These are phyloP conservation scores for peach (Prunus persica) DNA, from an alignment of 306 rosid species.

Conservation along the genomic window DNA sequence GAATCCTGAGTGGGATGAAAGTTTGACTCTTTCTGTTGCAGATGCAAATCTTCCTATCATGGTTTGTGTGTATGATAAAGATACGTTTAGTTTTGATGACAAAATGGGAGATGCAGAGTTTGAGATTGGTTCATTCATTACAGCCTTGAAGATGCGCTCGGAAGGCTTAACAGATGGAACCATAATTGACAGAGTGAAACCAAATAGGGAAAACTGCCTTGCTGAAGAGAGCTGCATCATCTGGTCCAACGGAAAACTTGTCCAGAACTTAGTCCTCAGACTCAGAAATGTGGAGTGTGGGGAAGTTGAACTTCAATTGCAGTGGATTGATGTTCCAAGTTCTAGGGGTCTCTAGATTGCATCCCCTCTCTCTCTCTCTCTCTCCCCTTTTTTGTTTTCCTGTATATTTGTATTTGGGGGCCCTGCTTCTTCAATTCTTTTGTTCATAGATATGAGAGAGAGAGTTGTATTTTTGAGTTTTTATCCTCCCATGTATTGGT, in stretches of 20 bases:
- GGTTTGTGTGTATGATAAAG: slow-evolving; percentile 72
- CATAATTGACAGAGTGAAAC: slow-evolving; percentile 44
- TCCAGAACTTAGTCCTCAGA: slow-evolving; percentile 65
- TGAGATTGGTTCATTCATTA: slow-evolving; percentile 40
- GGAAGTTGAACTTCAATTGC: slow-evolving; percentile 68
- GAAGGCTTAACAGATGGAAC: slow-evolving; percentile 46
- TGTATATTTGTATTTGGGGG: neutral
- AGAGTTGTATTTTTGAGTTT: neutral
- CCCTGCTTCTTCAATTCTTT: neutral
- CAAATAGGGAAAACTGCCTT: slow-evolving; percentile 58
- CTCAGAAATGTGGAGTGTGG: slow-evolving; percentile 75
- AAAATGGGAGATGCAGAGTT: slow-evolving; percentile 90
- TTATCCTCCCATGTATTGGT: neutral
- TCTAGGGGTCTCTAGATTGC: slow-evolving; percentile 38
- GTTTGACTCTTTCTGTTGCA: slow-evolving; percentile 62
- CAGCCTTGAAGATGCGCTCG: slow-evolving; percentile 42
- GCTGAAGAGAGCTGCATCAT: slow-evolving; percentile 69
- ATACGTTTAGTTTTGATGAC: slow-evolving; percentile 64
- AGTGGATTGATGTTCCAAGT: slow-evolving; percentile 73
- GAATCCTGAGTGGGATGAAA: slow-evolving; percentile 89
- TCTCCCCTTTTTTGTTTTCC: neutral
- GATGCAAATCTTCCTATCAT: slow-evolving; percentile 56
- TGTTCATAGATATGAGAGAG: neutral
- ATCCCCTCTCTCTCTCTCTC: neutral
- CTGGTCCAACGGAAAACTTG: slow-evolving; percentile 46